A percentile compares a stretch with the other conserved stretches of the same genome.
phyloP scores from a whole-genome alignment of 2,329 filamentous ascomycete species.

The Diaporthe destruens region DNA sequence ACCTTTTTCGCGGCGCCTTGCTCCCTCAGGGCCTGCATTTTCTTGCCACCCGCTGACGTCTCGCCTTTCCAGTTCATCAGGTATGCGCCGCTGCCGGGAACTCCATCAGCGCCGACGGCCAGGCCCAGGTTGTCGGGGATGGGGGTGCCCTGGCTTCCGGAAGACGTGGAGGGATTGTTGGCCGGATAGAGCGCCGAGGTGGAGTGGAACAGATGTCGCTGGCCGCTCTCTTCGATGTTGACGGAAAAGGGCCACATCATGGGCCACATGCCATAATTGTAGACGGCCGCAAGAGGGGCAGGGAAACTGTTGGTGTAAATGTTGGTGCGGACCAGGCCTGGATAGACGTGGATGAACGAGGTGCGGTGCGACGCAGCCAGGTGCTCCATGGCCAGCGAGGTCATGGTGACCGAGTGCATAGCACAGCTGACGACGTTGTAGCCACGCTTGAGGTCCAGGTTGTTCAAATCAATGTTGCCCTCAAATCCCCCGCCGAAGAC shows the following conservation, averaged over 20 bases:
- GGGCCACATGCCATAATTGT: no score
- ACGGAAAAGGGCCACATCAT: no score
- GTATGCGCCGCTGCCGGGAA: conserved; percentile 54
- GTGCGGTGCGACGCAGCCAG: conserved; percentile 60
- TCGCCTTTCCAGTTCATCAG: conserved; percentile 52
- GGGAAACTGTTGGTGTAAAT: conserved; percentile 41
- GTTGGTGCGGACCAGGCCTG: conserved; percentile 53
- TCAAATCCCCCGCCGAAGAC: no score
- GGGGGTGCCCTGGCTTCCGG: conserved; percentile 39
- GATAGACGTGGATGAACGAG: conserved; percentile 55
- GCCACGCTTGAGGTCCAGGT: no score
- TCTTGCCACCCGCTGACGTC: conserved; percentile 44
- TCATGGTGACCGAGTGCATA: conserved; percentile 50
- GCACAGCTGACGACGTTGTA: no score
- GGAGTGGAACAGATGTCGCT: conserved; percentile 53
- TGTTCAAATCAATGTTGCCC: no score
- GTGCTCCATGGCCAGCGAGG: conserved; percentile 61
- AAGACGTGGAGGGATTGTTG: no score
- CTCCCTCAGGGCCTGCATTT: conserved; percentile 46
- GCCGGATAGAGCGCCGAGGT: conserved; percentile 52
- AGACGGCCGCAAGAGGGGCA: conserved; percentile 41
- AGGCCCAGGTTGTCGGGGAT: conserved; percentile 46
- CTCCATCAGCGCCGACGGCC: conserved; percentile 45
- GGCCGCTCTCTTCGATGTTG: conserved; percentile 50
- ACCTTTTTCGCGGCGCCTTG: conserved; percentile 49